Conservation (phyloP, 106 monocot species). For the Platanthera guangdongensis region DNA sequence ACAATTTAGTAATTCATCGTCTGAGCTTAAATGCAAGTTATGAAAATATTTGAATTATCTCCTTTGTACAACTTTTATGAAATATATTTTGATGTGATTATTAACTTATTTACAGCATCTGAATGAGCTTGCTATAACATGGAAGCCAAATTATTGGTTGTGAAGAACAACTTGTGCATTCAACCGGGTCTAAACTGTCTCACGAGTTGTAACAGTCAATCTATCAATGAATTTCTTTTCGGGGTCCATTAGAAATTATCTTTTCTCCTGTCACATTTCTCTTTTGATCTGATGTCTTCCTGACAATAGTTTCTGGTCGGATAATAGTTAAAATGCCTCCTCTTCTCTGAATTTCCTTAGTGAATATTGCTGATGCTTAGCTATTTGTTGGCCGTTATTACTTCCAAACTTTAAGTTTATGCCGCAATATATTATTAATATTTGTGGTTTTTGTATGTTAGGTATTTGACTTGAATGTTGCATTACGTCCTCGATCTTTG, state of each 20-base stretch:
- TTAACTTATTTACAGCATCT: not conserved
- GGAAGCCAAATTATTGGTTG: not conserved
- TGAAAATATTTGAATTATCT: not conserved
- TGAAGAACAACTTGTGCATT: not conserved
- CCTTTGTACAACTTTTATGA: not conserved
- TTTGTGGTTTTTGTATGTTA: not conserved
- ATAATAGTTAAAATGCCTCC: not conserved
- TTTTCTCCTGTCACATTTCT: not conserved
- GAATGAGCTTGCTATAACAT: not conserved
- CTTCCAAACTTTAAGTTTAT: not conserved
- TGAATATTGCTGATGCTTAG: not conserved
- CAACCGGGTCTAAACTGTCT: not conserved
- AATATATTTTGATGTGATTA: not conserved
- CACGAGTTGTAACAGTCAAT: not conserved
- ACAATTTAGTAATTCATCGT: no score
- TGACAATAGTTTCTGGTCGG: not conserved
- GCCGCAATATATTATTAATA: not conserved
- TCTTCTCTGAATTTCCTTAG: not conserved
- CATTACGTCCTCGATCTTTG: no score
- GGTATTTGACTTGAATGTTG: no score
- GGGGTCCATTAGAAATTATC: not conserved
- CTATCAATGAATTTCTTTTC: not conserved
- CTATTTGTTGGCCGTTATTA: not conserved
- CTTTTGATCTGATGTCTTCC: not conserved
- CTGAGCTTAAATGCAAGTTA: no score